Conservation (phyloP, 257 asterid species). For the Solanum habrochaites region DNA sequence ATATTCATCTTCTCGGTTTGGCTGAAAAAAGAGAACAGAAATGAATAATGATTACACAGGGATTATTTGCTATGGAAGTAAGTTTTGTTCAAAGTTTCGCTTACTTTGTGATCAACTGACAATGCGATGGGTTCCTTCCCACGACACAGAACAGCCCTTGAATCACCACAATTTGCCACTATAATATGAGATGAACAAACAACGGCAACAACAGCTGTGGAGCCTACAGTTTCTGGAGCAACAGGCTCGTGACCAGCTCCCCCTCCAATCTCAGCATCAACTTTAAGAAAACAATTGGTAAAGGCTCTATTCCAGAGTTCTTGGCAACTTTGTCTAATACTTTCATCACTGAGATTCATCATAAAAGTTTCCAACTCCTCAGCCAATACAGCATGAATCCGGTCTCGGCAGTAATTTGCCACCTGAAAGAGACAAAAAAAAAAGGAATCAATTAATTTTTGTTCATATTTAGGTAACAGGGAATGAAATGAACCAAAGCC, state of each 20-base stretch:
- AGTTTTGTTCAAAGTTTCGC: background rate
- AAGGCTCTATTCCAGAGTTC: constrained; percentile 68
- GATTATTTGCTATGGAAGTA: background rate
- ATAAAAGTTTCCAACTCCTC: constrained; percentile 52
- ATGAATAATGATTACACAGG: background rate
- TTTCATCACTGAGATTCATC: constrained; percentile 13
- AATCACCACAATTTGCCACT: constrained; percentile 91
- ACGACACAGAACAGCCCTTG: constrained; percentile 93
- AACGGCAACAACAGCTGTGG: constrained; percentile 80
- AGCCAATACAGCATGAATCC: constrained; percentile 49
- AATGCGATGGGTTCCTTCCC: constrained; percentile 75
- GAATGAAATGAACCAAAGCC: background rate
- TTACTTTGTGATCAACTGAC: constrained; percentile 83
- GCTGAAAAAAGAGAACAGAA: constrained; percentile 26
- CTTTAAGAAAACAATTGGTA: constrained; percentile 58
- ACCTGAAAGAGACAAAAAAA: constrained; percentile 36
- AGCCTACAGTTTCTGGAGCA: constrained; percentile 91
- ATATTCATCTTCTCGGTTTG: constrained; percentile 90
- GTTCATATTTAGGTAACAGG: background rate
- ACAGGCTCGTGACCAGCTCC: constrained; percentile 38
- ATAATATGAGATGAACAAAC: constrained; percentile 94
- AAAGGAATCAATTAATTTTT: background rate
- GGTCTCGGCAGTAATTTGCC: constrained; percentile 80
- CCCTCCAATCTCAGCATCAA: constrained; percentile 77
- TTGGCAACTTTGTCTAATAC: constrained; percentile 22